Evolutionary conservation across 805 yeast genomes (phyloP), one percentile per base, ranked within the genome.

Genomic region (Myxozyma melibiosi): DNA sequence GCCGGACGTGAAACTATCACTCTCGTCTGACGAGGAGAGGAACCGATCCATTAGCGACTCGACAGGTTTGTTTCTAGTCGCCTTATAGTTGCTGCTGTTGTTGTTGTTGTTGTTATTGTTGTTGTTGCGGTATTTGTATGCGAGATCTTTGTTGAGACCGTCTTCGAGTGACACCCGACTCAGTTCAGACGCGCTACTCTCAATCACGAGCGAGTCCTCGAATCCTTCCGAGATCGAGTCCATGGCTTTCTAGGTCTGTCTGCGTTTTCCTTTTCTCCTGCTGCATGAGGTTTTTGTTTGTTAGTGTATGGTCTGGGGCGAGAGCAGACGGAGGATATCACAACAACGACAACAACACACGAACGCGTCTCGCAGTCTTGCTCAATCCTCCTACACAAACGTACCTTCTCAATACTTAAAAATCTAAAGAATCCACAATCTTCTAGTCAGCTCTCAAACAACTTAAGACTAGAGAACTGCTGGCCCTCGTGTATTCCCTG

Each of bases 141-240:
- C 51, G 34, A 53, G 46, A 16, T 53, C 57, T 18, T 38, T 50
- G 22, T 51, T 39, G 5, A 48, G 20, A 27, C 44, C 35, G 4
- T 37, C 42, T 27, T 47, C 50, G 38, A 54, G 25, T 9, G 51
- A 50, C 16, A 42, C 58, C 20, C 61, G 54, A 20, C 44, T 37
- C 2, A 43, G 58, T 37, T 57, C 61, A 2, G 57, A 34, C 4
- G 60, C 49, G 48, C 57, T 50, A 39, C 59, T 50, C 14, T 48
- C 55, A 16, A 57, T 41, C 14, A 46, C 27, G 38, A 57, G 48
- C n/a, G 39, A 54, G 35, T n/a, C n/a, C 39, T 55, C 46, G 44
- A 45, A 38, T 7, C 41, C 28, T 20, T 45, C 50, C 6, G 40
- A 9, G 24, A 7, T 45, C 14, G 40, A 43, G 20, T 43, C 47